phyloP scores from a whole-genome alignment of 805 yeast species.

The Zygoascus flipseniorum region DNA sequence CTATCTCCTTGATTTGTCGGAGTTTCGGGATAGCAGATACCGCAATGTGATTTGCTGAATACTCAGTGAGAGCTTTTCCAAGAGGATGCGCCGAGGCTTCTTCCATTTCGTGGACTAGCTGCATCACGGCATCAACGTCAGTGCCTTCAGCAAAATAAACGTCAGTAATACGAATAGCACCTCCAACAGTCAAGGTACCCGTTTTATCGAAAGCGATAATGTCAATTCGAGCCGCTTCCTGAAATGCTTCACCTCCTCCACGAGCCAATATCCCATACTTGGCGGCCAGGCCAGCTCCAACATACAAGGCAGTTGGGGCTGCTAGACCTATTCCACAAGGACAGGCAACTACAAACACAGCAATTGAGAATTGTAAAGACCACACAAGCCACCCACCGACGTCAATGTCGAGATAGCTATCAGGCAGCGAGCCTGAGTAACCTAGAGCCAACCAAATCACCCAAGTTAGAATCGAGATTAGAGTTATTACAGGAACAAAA shows the following conservation, averaged over 20 bases:
- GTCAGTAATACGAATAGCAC: constrained; percentile 50
- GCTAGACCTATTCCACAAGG: constrained; percentile 84
- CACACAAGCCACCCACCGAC: constrained; percentile 71
- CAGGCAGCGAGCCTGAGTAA: constrained; percentile 44
- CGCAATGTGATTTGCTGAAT: constrained; percentile 23
- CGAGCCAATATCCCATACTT: constrained; percentile 65
- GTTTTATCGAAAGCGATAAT: constrained; percentile 72
- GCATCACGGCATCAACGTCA: constrained; percentile 24
- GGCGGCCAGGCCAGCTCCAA: constrained; percentile 74
- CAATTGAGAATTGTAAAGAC: constrained; percentile 69
- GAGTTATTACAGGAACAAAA: constrained; percentile 62
- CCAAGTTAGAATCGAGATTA: constrained; percentile 58
- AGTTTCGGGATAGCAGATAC: constrained; percentile 23
- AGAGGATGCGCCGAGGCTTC: constrained; percentile 61
- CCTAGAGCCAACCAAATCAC: constrained; percentile 59
- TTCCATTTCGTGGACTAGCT: constrained; percentile 52
- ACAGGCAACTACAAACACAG: constrained; percentile 77
- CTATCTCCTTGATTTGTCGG: constrained; percentile 42
- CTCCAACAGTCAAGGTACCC: constrained; percentile 63
- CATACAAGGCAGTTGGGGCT: constrained; percentile 76
- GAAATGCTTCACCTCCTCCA: constrained; percentile 79
- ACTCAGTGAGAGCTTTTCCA: constrained; percentile 46
- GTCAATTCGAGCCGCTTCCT: constrained; percentile 58
- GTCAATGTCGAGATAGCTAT: constrained; percentile 48
- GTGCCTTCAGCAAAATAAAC: background rate